phyloP scores from a whole-genome alignment of 352 stramenopile species.

The Phytophthora litchii region DNA sequence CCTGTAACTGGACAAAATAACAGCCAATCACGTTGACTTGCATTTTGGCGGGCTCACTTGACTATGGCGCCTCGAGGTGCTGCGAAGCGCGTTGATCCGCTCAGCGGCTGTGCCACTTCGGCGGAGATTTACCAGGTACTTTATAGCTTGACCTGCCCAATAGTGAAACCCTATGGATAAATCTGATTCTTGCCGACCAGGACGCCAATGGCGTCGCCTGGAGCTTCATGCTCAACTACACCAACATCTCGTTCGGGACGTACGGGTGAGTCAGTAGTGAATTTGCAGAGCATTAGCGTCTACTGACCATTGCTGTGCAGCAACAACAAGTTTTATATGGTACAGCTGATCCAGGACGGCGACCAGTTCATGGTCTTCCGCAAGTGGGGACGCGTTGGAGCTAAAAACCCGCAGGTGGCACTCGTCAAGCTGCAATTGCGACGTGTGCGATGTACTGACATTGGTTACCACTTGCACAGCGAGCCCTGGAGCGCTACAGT shows the following conservation, averaged over 20 bases:
- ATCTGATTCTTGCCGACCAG: constrained; percentile 18
- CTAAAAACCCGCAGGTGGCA: constrained; percentile 62
- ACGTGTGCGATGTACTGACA: constrained; percentile 7
- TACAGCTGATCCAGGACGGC: constrained; percentile 65
- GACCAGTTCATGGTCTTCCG: constrained; percentile 57
- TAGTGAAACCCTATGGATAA: neutral
- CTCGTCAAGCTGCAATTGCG: neutral
- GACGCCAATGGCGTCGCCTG: constrained; percentile 38
- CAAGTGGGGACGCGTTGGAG: constrained; percentile 74
- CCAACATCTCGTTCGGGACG: constrained; percentile 52
- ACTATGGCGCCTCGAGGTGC: constrained; percentile 6
- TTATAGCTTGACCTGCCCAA: neutral
- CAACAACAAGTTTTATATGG: constrained; percentile 85
- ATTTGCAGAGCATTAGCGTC: neutral
- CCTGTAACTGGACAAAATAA: constrained; percentile 30
- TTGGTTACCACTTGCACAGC: constrained; percentile 10
- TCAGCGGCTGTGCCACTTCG: constrained; percentile 35
- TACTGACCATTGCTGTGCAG: constrained; percentile 25
- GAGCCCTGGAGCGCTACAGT: constrained; percentile 41
- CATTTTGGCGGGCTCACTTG: constrained; percentile 18
- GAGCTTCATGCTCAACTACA: constrained; percentile 60
- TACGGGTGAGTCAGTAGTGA: constrained; percentile 41
- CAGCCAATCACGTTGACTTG: constrained; percentile 20
- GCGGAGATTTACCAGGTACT: constrained; percentile 37
- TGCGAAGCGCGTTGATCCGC: constrained; percentile 33